A percentile compares a stretch with the other conserved stretches of the same genome.
Conservation (phyloP, 2,329 filamentous ascomycete species). For the Verruconis gallopava region DNA sequence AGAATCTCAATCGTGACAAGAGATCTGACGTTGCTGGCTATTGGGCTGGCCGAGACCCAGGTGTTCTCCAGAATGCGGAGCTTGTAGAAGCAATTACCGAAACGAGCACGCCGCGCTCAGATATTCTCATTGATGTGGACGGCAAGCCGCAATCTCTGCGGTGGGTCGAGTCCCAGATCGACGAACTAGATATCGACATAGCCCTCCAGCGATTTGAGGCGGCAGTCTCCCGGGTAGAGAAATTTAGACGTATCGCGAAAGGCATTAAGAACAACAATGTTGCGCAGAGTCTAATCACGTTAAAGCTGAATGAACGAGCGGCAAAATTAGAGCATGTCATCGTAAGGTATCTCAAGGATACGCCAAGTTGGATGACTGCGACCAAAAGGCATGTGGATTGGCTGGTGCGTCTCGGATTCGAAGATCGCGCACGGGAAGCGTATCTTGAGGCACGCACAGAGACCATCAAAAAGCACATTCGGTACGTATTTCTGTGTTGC, state of each 20-base stretch:
- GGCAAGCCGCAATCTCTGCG: conserved; percentile 92
- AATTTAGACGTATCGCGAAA: conserved; percentile 64
- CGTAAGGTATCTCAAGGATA: conserved; percentile 62
- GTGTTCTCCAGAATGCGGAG: conserved; percentile 65
- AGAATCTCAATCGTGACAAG: conserved; percentile 66
- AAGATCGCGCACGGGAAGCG: conserved; percentile 75
- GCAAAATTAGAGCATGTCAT: conserved; percentile 63
- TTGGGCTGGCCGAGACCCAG: conserved; percentile 65
- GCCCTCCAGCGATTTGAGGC: conserved; percentile 80
- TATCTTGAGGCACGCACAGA: conserved; percentile 70
- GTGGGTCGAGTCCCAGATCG: conserved; percentile 90
- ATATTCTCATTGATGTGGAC: conserved; percentile 84
- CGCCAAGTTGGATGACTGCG: conserved; percentile 61
- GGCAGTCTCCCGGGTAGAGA: conserved; percentile 73
- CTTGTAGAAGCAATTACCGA: conserved; percentile 62
- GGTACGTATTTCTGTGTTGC: too few relatives aligned
- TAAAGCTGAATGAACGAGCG: conserved; percentile 80
- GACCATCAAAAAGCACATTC: conserved; percentile 67
- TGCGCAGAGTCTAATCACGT: conserved; percentile 82
- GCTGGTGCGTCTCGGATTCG: conserved; percentile 76
- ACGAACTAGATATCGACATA: conserved; percentile 91
- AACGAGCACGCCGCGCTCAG: conserved; percentile 47
- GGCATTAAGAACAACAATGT: conserved; percentile 73
- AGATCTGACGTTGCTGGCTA: conserved; percentile 76
- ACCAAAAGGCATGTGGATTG: conserved; percentile 73